A percentile compares a stretch with the other conserved stretches of the same genome.
Conservation (phyloP, 106 monocot species). For the Hemerocallis citrina region DNA sequence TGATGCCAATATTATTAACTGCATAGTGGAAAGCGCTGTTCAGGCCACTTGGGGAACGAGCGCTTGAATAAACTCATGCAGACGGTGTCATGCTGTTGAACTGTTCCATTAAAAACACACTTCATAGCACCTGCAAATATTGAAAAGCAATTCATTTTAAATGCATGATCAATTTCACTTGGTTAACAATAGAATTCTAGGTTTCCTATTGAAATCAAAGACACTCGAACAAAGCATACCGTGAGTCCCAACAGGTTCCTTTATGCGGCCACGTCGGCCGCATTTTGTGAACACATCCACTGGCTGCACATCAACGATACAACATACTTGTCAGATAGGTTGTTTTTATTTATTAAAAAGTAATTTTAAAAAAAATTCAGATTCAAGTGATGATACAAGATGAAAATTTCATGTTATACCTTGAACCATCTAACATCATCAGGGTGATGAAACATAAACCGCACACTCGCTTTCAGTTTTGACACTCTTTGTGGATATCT, state of each 20-base stretch:
- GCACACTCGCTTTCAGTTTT: constrained; percentile 71
- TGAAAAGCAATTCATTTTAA: background rate
- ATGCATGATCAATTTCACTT: background rate
- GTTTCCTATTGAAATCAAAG: background rate
- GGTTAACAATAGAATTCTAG: background rate
- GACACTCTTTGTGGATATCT: constrained; percentile 95
- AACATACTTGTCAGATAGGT: too few species aligned
- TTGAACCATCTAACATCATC: constrained; percentile 98
- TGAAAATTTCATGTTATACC: constrained; percentile 30
- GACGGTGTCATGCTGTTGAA: constrained; percentile 91
- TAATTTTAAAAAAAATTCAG: background rate
- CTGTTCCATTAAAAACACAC: constrained; percentile 65
- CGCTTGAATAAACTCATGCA: constrained; percentile 96
- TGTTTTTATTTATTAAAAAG: too few species aligned
- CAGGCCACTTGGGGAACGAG: constrained; percentile 76
- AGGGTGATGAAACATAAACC: constrained; percentile 92
- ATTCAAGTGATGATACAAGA: background rate
- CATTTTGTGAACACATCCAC: constrained; percentile 82
- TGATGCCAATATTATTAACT: background rate
- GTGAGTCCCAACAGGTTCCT: constrained; percentile 93
- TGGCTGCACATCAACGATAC: constrained; percentile 63
- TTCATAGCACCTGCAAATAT: constrained; percentile 75
- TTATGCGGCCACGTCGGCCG: constrained; percentile 79
- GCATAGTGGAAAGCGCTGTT: constrained; percentile 23
- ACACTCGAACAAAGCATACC: constrained; percentile 33